These are phyloP conservation scores for Kandelia obovata DNA, from an alignment of 345 rosid species.

Conservation along the genomic window DNA sequence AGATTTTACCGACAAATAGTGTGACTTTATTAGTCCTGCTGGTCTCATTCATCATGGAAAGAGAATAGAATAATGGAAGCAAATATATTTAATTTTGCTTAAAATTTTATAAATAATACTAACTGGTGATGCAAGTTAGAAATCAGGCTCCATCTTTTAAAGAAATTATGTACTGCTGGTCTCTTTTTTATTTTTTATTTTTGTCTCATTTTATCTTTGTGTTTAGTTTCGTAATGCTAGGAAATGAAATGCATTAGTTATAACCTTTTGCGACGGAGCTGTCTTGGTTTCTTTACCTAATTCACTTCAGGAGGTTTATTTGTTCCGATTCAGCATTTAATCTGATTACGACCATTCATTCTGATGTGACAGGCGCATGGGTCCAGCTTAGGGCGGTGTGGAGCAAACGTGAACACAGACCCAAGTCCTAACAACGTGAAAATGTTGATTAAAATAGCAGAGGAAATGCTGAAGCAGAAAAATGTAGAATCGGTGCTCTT, in stretches of 20 bases:
- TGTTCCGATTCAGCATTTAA: too few species aligned
- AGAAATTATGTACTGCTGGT: background rate
- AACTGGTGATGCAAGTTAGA: background rate
- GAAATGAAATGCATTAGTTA: too few species aligned
- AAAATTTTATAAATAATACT: background rate
- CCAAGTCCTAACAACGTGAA: conserved; percentile 66
- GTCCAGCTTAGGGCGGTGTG: conserved; percentile 61
- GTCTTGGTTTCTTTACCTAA: background rate
- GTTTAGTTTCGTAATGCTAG: too few species aligned
- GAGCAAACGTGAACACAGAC: conserved; percentile 65
- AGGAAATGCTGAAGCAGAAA: conserved; percentile 94
- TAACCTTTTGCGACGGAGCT: background rate
- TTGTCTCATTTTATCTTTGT: background rate
- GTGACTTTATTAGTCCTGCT: background rate
- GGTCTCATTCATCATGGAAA: background rate
- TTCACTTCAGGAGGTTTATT: background rate
- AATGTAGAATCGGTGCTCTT: conserved; percentile 89
- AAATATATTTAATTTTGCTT: background rate
- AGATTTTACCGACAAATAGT: background rate
- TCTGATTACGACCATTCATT: conserved; percentile 1
- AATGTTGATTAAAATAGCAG: conserved; percentile 64
- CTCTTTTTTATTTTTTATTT: background rate
- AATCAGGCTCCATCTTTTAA: background rate
- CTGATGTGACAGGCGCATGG: conserved; percentile 64
- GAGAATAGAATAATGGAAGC: background rate